Evolutionary conservation across 805 yeast genomes (phyloP).

Genomic region (Suhomyces xylopsoci): DNA sequence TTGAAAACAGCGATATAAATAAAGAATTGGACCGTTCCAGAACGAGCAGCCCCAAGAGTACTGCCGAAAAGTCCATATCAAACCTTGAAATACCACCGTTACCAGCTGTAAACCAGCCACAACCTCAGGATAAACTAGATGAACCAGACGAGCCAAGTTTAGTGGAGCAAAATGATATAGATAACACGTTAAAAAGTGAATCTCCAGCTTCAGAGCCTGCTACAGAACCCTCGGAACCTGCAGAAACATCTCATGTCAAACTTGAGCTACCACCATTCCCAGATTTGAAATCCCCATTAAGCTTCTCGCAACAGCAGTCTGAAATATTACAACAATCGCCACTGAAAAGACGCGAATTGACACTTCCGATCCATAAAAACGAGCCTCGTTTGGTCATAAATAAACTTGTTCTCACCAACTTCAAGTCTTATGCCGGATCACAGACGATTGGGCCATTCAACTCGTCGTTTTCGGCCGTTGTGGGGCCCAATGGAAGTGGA

Average conservation of each 20-base stretch:
- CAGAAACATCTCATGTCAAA: background rate
- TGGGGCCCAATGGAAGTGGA: conserved; percentile 98
- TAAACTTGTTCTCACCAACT: conserved; percentile 71
- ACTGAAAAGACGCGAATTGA: conserved; percentile 23
- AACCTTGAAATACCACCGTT: background rate
- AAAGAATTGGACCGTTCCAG: background rate
- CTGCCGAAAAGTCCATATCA: background rate
- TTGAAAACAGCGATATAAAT: background rate
- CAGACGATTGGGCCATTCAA: conserved; percentile 95
- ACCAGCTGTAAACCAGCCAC: background rate
- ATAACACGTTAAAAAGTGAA: conserved; percentile 1
- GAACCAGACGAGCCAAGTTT: background rate
- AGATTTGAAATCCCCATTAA: conserved; percentile 13
- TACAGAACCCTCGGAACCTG: background rate
- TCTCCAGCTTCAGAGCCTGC: conserved; percentile 2
- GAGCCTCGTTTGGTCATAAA: conserved; percentile 71
- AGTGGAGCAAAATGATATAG: background rate
- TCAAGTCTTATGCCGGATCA: conserved; percentile 92
- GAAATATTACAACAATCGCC: conserved; percentile 26
- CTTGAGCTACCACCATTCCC: background rate
- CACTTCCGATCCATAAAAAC: conserved; percentile 11
- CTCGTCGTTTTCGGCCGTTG: conserved; percentile 91
- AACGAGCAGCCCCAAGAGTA: background rate
- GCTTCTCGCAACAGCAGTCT: conserved; percentile 29
- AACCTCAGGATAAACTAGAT: background rate